Conservation (phyloP, 2,329 filamentous ascomycete genomes). For the Sporothrix phasma region DNA sequence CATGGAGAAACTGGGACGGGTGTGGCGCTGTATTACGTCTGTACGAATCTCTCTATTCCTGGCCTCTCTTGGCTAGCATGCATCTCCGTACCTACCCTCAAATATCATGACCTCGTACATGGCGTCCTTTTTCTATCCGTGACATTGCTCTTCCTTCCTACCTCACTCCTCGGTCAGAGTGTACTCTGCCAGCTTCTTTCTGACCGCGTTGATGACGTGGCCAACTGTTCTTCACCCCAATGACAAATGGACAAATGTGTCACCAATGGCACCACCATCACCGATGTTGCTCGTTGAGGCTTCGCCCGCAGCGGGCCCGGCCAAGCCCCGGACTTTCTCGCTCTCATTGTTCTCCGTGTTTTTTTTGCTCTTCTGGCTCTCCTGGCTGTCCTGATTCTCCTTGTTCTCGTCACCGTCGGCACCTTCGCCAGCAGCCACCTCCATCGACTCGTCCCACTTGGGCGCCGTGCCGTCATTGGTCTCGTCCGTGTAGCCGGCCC, state of each 20-base stretch:
- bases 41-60: background rate
- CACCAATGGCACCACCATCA: background rate
- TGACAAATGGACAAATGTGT: background rate
- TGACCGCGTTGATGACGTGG: background rate
- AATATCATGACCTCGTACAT: background rate
- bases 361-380: too few species aligned
- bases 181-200: background rate
- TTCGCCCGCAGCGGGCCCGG: background rate
- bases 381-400: background rate
- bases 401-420: background rate
- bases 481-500: constrained; percentile 4
- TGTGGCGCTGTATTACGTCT: background rate
- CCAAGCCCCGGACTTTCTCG: background rate
- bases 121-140: background rate
- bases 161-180: background rate
- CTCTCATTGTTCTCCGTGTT: too few species aligned
- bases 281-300: background rate
- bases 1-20: background rate
- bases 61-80: background rate
- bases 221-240: background rate
- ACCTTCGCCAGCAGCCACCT: background rate
- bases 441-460: background rate
- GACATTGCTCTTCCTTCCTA: background rate
- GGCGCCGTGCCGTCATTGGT: background rate
- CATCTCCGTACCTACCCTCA: background rate